phyloP scores from a whole-genome alignment of 1,284 basidiomycete genomes.

The Meripilus lineatus region DNA sequence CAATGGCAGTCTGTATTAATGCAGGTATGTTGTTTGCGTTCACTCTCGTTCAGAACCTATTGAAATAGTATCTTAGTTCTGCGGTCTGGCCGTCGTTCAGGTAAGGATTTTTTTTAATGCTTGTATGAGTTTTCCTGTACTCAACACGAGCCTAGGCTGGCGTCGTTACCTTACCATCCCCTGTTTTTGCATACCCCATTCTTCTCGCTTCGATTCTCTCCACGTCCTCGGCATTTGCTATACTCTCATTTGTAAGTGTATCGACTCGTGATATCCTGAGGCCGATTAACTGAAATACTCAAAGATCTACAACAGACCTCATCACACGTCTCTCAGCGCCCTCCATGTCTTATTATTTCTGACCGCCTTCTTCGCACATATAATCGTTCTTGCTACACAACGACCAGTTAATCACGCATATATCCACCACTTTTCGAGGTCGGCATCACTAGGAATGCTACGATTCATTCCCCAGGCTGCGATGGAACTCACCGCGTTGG shows the following conservation, averaged over 20 bases:
- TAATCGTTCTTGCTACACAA: slow-evolving; percentile 1
- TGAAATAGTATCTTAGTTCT: slow-evolving; percentile 6
- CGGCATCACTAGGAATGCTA: slow-evolving; percentile 5
- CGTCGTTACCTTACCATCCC: slow-evolving; percentile 1
- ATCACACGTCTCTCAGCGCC: slow-evolving; percentile 10
- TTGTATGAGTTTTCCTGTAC: background rate
- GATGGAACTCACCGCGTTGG: slow-evolving; percentile 13
- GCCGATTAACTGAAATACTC: background rate
- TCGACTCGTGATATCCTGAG: background rate
- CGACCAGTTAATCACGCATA: background rate
- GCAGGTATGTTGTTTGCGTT: slow-evolving; percentile 15
- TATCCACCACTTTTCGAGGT: background rate
- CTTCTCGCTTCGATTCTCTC: slow-evolving; percentile 8
- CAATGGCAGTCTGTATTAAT: slow-evolving; percentile 20
- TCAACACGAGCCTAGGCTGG: slow-evolving; percentile 3
- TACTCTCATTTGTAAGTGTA: slow-evolving; percentile 6
- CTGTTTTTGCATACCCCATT: slow-evolving; percentile 5
- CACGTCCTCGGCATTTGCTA: slow-evolving; percentile 4
- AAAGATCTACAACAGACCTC: slow-evolving; percentile 16
- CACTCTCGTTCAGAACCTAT: background rate
- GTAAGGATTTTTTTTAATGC: slow-evolving; percentile 9
- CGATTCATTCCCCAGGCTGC: slow-evolving; percentile 10
- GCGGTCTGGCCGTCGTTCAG: slow-evolving; percentile 16
- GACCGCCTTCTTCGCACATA: slow-evolving; percentile 11
- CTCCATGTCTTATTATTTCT: slow-evolving; percentile 17